These are phyloP conservation scores for Solanum pimpinellifolium DNA, from an alignment of 257 asterid species.

Conservation along the genomic window DNA sequence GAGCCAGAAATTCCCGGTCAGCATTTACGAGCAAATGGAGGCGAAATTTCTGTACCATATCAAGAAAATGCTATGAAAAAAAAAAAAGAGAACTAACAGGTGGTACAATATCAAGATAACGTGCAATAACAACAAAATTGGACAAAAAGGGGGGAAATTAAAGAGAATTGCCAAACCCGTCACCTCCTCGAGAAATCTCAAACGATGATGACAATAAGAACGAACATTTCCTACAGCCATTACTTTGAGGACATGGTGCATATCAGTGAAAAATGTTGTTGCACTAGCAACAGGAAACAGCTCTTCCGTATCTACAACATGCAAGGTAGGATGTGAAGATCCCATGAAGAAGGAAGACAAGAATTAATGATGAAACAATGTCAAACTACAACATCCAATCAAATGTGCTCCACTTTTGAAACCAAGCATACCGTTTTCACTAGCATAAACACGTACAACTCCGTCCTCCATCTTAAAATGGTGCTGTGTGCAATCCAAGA, in stretches of 20 bases:
- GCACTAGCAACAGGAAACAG: conserved; percentile 77
- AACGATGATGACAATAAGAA: conserved; percentile 68
- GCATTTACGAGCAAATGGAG: conserved; percentile 79
- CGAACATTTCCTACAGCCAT: conserved; percentile 79
- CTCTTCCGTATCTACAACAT: conserved; percentile 52
- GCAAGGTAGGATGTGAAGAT: not conserved
- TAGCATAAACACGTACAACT: conserved; percentile 73
- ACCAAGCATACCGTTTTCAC: conserved; percentile 45
- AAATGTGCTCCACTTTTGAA: not conserved
- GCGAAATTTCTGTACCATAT: conserved; percentile 58
- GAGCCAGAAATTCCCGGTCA: conserved; percentile 80
- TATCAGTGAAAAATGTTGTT: conserved; percentile 76
- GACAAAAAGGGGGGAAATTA: conserved; percentile 1
- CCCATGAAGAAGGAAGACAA: not conserved
- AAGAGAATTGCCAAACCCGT: conserved; percentile 6
- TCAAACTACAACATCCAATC: not conserved
- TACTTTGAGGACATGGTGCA: conserved; percentile 78
- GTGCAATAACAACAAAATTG: conserved; percentile 2
- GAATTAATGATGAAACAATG: not conserved
- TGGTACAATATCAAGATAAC: conserved; percentile 3
- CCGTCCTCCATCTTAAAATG: conserved; percentile 83
- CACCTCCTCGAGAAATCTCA: conserved; percentile 89
- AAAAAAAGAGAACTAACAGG: not conserved
- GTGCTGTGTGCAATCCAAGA: conserved; percentile 42
- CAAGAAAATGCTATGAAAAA: conserved; percentile 1